phyloP scores from a whole-genome alignment of 2,329 filamentous ascomycete genomes.

The Fusarium virguliforme region DNA sequence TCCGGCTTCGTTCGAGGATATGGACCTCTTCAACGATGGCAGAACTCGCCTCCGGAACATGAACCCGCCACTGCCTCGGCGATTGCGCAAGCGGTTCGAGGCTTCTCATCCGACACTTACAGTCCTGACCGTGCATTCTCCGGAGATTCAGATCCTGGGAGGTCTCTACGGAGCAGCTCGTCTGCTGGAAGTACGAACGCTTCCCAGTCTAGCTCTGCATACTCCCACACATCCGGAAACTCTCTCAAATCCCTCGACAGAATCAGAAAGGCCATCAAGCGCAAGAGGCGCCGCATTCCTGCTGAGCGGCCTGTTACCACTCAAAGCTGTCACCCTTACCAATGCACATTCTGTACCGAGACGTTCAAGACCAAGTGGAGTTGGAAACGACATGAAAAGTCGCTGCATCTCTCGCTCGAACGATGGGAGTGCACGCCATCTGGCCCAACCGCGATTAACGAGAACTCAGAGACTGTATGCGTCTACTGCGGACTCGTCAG shows the following conservation, averaged over 20 bases:
- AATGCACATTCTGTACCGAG: conserved; percentile 63
- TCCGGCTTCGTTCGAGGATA: neutral
- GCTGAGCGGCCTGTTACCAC: neutral
- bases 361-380: conserved; percentile 62
- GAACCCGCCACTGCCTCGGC: conserved; percentile 9
- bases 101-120: neutral
- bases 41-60: conserved; percentile 1
- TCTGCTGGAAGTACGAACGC: neutral
- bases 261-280: conserved; percentile 5
- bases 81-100: neutral
- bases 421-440: conserved; percentile 60
- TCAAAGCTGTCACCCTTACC: conserved; percentile 51
- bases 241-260: neutral
- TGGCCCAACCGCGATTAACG: conserved; percentile 57
- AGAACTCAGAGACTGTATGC: conserved; percentile 58
- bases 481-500: conserved; percentile 46
- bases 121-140: neutral
- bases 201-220: conserved; percentile 3
- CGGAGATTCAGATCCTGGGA: neutral
- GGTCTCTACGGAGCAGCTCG: neutral
- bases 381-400: conserved; percentile 66
- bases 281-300: conserved; percentile 3
- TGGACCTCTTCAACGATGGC: conserved; percentile 8
- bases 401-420: conserved; percentile 56
- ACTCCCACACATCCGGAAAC: conserved; percentile 3